Percentiles rank a stretch among this genome's conserved stretches.
phyloP scores from a whole-genome alignment of 2,329 filamentous ascomycete species.

The Chaetomiaceae sp. region DNA sequence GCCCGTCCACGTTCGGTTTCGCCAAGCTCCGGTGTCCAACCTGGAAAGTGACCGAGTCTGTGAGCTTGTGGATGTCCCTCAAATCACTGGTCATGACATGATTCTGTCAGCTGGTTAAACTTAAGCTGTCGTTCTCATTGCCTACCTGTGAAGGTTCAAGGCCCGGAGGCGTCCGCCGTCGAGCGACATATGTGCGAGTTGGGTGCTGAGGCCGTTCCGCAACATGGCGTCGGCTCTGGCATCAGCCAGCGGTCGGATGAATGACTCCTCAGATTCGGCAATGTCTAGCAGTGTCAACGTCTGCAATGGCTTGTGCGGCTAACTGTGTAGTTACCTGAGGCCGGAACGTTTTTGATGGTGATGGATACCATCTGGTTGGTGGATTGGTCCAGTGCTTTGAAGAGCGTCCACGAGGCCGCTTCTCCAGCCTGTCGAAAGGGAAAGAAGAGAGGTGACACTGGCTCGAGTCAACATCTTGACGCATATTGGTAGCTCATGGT shows the following conservation, averaged over 20 bases:
- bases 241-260: slow-evolving; percentile 1
- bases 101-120: too few species aligned
- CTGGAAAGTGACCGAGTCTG: slow-evolving; percentile 1
- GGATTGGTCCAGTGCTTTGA: slow-evolving; percentile 7
- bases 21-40: slow-evolving; percentile 1
- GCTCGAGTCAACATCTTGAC: not conserved
- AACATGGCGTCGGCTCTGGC: not conserved
- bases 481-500: not conserved
- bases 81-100: not conserved
- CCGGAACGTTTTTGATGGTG: not conserved
- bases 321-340: not conserved
- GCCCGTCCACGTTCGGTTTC: not conserved
- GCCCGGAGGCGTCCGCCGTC: not conserved
- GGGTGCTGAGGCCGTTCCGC: slow-evolving; percentile 5
- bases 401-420: slow-evolving; percentile 9
- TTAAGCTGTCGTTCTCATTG: not conserved
- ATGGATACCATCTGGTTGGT: slow-evolving; percentile 6
- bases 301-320: too few species aligned
- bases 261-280: slow-evolving; percentile 1
- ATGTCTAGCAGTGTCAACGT: not conserved
- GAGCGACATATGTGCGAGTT: slow-evolving; percentile 1
- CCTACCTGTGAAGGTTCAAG: slow-evolving; percentile 6
- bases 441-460: slow-evolving; percentile 17
- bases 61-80: not conserved
- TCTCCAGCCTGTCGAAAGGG: slow-evolving; percentile 8